phyloP scores from a whole-genome alignment of 257 asterid species.

The Nicotiana knightiana region DNA sequence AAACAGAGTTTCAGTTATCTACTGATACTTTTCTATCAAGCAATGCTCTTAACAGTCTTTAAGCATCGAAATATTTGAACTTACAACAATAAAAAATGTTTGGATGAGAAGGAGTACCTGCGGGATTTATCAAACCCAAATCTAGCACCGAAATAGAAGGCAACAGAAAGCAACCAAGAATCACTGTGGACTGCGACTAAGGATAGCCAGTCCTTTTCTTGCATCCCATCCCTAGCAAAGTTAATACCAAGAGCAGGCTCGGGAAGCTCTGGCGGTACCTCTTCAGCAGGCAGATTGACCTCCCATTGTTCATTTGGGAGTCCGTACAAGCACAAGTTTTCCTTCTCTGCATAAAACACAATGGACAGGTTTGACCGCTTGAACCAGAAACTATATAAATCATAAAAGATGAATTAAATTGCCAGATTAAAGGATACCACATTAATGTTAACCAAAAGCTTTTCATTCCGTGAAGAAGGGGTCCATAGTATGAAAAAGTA shows the following conservation, averaged over 20 bases:
- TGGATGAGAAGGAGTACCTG: slow-evolving; percentile 28
- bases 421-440: neutral
- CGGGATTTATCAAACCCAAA: slow-evolving; percentile 53
- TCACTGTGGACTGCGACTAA: slow-evolving; percentile 67
- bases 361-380: neutral
- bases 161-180: slow-evolving; percentile 56
- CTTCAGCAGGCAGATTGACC: slow-evolving; percentile 61
- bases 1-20: neutral
- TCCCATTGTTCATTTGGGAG: slow-evolving; percentile 58
- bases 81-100: neutral
- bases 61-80: neutral
- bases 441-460: neutral
- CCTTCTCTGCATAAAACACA: slow-evolving; percentile 39
- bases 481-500: neutral
- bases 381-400: slow-evolving; percentile 7
- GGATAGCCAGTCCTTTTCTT: slow-evolving; percentile 51
- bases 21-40: neutral
- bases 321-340: slow-evolving; percentile 59
- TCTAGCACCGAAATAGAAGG: slow-evolving; percentile 54
- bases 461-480: neutral
- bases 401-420: slow-evolving; percentile 6
- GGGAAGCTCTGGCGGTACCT: slow-evolving; percentile 61
- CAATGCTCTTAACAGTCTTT: neutral
- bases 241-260: slow-evolving; percentile 67
- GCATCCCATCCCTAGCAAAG: slow-evolving; percentile 68